These are phyloP conservation scores for Leptographium procerum DNA, from an alignment of 2,329 filamentous ascomycete species.

Conservation along the genomic window DNA sequence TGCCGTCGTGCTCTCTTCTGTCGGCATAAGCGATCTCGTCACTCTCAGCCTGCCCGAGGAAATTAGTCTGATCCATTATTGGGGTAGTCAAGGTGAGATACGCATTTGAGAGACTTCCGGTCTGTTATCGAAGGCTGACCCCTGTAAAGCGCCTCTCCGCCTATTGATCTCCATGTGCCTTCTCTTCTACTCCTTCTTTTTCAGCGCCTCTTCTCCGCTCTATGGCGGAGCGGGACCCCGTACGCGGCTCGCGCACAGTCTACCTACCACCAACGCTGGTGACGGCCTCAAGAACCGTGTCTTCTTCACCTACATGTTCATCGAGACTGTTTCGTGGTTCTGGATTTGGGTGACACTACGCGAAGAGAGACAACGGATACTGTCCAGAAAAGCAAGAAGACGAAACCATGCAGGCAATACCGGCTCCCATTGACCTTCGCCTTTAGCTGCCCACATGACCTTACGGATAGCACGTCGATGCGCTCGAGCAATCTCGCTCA, in stretches of 20 bases:
- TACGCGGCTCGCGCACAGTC: conserved; percentile 25
- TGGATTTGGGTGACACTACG: conserved; percentile 66
- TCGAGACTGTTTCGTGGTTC: conserved; percentile 79
- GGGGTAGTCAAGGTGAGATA: conserved; percentile 51
- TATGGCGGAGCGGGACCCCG: conserved; percentile 25
- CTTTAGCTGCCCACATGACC: not conserved
- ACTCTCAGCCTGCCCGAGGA: conserved; percentile 60
- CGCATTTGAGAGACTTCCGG: conserved; percentile 21
- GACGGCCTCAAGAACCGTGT: conserved; percentile 72
- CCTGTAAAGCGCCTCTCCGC: conserved; percentile 48
- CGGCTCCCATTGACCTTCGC: not conserved
- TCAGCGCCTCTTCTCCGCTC: conserved; percentile 39
- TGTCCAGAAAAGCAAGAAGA: conserved; percentile 26
- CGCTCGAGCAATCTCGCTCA: too few relatives aligned
- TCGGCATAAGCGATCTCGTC: conserved; percentile 53
- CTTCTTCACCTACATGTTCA: conserved; percentile 72
- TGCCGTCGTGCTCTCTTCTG: conserved; percentile 50
- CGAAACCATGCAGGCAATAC: conserved; percentile 9
- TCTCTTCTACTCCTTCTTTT: conserved; percentile 54
- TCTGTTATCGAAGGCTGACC: conserved; percentile 9
- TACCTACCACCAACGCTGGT: conserved; percentile 35
- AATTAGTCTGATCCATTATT: conserved; percentile 49
- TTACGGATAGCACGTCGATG: not conserved
- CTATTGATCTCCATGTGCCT: conserved; percentile 50
- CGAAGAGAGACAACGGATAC: conserved; percentile 45